Conservation (phyloP, 441 rosid species). For the Biscutella auriculata region DNA sequence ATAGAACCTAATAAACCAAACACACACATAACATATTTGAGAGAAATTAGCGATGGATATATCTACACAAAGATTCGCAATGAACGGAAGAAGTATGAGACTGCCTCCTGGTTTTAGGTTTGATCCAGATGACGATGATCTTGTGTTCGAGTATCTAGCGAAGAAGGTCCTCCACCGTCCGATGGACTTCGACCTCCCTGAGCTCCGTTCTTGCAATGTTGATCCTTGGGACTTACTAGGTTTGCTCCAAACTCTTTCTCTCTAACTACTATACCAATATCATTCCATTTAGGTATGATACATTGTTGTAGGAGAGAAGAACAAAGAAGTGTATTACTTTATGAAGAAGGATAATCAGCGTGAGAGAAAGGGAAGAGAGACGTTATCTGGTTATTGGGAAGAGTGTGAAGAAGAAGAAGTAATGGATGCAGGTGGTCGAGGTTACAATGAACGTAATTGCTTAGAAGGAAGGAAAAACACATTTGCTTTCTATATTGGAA, state of each 20-base stretch:
- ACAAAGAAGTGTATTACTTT: constrained; percentile 25
- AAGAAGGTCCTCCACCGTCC: constrained; percentile 20
- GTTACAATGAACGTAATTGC: not conserved
- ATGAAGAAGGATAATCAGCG: constrained; percentile 21
- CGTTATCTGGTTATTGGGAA: constrained; percentile 17
- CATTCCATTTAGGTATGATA: too few relatives aligned
- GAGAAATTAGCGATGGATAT: too few relatives aligned
- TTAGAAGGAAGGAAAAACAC: constrained; percentile 24
- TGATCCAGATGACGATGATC: constrained; percentile 24
- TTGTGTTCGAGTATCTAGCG: constrained; percentile 24
- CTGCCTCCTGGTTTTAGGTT: constrained; percentile 24
- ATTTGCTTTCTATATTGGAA: constrained; percentile 22
- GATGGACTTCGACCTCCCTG: constrained; percentile 27
- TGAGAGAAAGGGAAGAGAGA: constrained; percentile 21
- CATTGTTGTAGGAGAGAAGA: constrained; percentile 19
- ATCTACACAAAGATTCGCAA: constrained; percentile 22
- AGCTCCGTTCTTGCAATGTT: constrained; percentile 23
- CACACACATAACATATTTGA: not conserved
- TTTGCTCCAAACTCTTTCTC: not conserved
- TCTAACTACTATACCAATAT: not conserved
- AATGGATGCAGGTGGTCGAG: constrained; percentile 13
- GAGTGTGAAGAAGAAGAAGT: constrained; percentile 14
- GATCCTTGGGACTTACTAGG: constrained; percentile 31
- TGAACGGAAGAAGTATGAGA: constrained; percentile 27
- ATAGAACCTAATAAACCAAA: constrained; percentile 16